These are phyloP conservation scores for Neurospora sp. DNA, from an alignment of 495 filamentous ascomycete species.

Conservation along the genomic window DNA sequence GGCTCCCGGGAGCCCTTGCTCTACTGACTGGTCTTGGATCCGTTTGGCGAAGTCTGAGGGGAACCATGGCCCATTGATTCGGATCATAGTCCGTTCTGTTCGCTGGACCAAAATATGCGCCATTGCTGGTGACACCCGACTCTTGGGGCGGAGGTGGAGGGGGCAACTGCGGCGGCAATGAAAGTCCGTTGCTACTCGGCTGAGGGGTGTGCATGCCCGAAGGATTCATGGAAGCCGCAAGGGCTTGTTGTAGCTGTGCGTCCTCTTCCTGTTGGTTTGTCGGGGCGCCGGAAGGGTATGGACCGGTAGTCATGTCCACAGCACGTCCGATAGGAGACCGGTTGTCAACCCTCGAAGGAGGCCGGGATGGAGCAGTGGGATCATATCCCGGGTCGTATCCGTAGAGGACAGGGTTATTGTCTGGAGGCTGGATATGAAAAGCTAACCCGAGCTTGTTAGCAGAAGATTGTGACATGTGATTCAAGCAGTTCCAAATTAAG, in stretches of 20 bases:
- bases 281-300: conserved; percentile 11
- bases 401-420: conserved; percentile 30
- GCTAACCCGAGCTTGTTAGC: conserved; percentile 23
- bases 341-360: conserved; percentile 55
- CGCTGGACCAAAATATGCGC: conserved; percentile 56
- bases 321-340: conserved; percentile 33
- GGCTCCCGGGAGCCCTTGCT: conserved; percentile 45
- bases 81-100: conserved; percentile 62
- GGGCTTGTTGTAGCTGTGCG: conserved; percentile 28
- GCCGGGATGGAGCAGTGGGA: conserved; percentile 52
- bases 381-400: conserved; percentile 26
- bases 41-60: conserved; percentile 10
- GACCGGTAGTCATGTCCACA: conserved; percentile 24
- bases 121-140: conserved; percentile 28
- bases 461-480: not conserved
- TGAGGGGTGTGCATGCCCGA: conserved; percentile 8
- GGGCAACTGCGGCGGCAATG: conserved; percentile 28
- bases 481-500: not conserved
- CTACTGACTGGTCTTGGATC: conserved; percentile 38
- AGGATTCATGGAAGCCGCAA: conserved; percentile 15
- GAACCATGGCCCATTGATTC: conserved; percentile 68
- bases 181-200: conserved; percentile 26
- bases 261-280: conserved; percentile 22
- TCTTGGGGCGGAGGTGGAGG: conserved; percentile 32
- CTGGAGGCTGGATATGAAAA: conserved; percentile 47